phyloP scores from a whole-genome alignment of 2,329 filamentous ascomycete genomes.

The Trichoderma harzianum region DNA sequence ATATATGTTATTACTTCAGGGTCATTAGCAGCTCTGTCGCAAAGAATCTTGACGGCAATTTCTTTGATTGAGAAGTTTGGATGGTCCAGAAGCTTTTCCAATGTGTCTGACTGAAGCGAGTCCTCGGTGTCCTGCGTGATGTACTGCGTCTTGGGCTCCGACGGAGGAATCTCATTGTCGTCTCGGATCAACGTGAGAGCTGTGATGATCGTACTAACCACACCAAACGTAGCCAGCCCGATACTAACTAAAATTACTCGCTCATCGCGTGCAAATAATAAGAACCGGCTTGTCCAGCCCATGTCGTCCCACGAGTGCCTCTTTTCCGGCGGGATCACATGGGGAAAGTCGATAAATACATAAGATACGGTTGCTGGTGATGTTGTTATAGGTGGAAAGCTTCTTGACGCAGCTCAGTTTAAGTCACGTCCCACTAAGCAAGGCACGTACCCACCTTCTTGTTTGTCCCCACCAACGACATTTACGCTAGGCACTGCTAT shows the following conservation, averaged over 20 bases:
- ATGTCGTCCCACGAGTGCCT: constrained; percentile 32
- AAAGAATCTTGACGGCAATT: constrained; percentile 59
- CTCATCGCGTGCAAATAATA: constrained; percentile 45
- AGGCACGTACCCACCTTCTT: neutral
- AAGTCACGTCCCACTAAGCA: neutral
- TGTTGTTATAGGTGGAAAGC: neutral
- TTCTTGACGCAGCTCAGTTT: neutral
- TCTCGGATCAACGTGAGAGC: constrained; percentile 59
- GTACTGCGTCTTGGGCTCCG: constrained; percentile 65
- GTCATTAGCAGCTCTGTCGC: constrained; percentile 59
- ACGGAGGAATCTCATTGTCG: constrained; percentile 62
- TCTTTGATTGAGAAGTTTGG: constrained; percentile 71
- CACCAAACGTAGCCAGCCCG: constrained; percentile 55
- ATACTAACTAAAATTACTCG: constrained; percentile 52
- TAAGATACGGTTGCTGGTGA: neutral
- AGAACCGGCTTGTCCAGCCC: constrained; percentile 34
- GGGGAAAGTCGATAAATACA: neutral
- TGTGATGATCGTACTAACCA: constrained; percentile 55
- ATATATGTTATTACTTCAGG: constrained; percentile 46
- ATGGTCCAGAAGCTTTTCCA: constrained; percentile 65
- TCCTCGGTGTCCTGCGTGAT: constrained; percentile 75
- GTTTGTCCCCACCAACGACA: neutral
- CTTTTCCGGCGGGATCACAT: neutral
- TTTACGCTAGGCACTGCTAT: constrained; percentile 6
- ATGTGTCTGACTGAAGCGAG: constrained; percentile 61